Evolutionary conservation across 2,329 filamentous ascomycete genomes (phyloP).

Genomic region (Talaromyces atroroseus): DNA sequence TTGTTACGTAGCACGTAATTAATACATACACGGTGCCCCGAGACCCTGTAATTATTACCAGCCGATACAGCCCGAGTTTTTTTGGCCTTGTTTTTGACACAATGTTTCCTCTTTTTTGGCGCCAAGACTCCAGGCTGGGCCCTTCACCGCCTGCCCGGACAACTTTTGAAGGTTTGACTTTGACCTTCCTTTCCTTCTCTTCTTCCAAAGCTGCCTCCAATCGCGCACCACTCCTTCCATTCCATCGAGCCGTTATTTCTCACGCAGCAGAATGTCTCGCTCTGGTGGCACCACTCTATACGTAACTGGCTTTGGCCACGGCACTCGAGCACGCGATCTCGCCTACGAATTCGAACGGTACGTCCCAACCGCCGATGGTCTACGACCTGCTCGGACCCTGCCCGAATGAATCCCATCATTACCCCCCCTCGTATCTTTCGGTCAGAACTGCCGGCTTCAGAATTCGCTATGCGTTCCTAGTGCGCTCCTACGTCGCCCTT

Average conservation of each 20-base stretch:
- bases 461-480: conserved; percentile 10
- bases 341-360: conserved; percentile 99
- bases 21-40: not conserved
- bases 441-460: conserved; percentile 11
- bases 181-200: not conserved
- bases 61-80: not conserved
- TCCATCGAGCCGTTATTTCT: conserved; percentile 12
- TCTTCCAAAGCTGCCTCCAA: conserved; percentile 11
- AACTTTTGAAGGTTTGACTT: not conserved
- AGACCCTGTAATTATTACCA: not conserved
- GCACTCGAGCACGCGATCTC: conserved; percentile 96
- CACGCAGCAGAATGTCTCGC: conserved; percentile 66
- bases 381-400: conserved; percentile 39
- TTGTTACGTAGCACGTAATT: not conserved
- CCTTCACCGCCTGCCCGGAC: not conserved
- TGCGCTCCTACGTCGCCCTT: conserved; percentile 12
- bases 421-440: conserved; percentile 24
- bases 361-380: conserved; percentile 56
- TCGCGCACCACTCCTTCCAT: conserved; percentile 9
- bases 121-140: conserved; percentile 4
- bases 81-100: not conserved
- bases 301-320: conserved; percentile 98
- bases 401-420: conserved; percentile 28
- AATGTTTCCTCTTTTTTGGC: not conserved
- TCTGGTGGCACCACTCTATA: conserved; percentile 84